phyloP scores from a whole-genome alignment of 2,329 filamentous ascomycete genomes.

The Aspergillus caelatus region DNA sequence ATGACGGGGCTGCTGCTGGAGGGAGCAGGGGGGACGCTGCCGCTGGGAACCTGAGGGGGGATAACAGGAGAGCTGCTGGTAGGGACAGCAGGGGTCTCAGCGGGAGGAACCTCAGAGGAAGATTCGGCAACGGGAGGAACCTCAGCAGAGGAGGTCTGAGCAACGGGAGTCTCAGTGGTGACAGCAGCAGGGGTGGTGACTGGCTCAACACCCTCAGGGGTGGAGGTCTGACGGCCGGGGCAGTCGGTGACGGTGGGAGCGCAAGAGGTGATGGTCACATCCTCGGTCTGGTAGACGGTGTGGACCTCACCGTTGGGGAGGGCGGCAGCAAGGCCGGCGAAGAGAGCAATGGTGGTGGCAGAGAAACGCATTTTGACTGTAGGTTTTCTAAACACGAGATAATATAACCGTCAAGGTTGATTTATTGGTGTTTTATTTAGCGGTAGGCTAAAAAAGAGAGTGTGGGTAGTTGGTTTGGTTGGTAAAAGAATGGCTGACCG shows the following conservation, averaged over 20 bases:
- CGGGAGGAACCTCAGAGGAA: slow-evolving; percentile 6
- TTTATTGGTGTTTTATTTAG: slow-evolving; percentile 10
- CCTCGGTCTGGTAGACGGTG: slow-evolving; percentile 61
- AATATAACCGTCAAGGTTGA: slow-evolving; percentile 38
- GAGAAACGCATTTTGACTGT: slow-evolving; percentile 50
- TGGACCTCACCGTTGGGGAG: slow-evolving; percentile 36
- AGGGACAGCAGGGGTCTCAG: slow-evolving; percentile 1
- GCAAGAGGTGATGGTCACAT: slow-evolving; percentile 66
- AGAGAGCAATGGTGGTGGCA: slow-evolving; percentile 43
- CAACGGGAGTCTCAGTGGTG: slow-evolving; percentile 8
- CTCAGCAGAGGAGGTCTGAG: neutral
- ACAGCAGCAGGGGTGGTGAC: slow-evolving; percentile 14
- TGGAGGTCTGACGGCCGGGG: slow-evolving; percentile 34
- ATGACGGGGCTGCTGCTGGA: slow-evolving; percentile 17
- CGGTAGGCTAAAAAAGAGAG: slow-evolving; percentile 27
- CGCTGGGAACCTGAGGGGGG: slow-evolving; percentile 17
- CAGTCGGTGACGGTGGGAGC: slow-evolving; percentile 65
- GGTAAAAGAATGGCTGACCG: slow-evolving; percentile 48
- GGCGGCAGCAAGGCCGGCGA: slow-evolving; percentile 45
- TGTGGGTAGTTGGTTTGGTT: slow-evolving; percentile 36
- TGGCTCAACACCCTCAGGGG: slow-evolving; percentile 26
- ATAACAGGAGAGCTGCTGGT: slow-evolving; percentile 11
- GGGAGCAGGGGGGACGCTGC: slow-evolving; percentile 20
- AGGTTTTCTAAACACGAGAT: slow-evolving; percentile 12
- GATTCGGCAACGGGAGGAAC: neutral